These are phyloP conservation scores for Aspergillus spinulosporus DNA, from an alignment of 2,329 filamentous ascomycete genomes.

Conservation along the genomic window DNA sequence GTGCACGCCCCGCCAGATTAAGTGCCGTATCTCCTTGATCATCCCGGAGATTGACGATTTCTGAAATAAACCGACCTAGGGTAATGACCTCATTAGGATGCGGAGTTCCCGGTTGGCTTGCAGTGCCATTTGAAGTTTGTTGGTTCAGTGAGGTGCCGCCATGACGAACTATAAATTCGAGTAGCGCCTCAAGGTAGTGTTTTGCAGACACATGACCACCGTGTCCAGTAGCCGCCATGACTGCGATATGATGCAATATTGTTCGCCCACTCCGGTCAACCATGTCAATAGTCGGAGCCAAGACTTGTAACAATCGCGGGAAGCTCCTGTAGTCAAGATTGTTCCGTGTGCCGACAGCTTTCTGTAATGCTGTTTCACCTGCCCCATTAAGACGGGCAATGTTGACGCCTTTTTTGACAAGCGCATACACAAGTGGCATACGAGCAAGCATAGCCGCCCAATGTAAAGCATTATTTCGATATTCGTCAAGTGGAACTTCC, in stretches of 20 bases:
- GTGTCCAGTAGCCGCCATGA: conserved; percentile 93
- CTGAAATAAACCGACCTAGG: conserved; percentile 89
- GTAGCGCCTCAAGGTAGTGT: conserved; percentile 90
- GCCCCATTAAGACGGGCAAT: conserved; percentile 84
- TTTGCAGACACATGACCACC: conserved; percentile 80
- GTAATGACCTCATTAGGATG: conserved; percentile 67
- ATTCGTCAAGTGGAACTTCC: conserved; percentile 87
- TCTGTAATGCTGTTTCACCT: conserved; percentile 90
- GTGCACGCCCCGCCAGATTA: conserved; percentile 89
- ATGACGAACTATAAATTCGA: conserved; percentile 92
- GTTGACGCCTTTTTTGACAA: conserved; percentile 82
- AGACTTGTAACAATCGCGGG: conserved; percentile 81
- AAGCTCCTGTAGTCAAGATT: conserved; percentile 90
- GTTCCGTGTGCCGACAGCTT: conserved; percentile 89
- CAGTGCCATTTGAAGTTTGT: conserved; percentile 36
- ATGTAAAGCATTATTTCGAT: conserved; percentile 82
- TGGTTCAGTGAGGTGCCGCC: conserved; percentile 64
- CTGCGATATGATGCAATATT: conserved; percentile 91
- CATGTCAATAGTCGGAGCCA: conserved; percentile 87
- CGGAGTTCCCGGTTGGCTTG: conserved; percentile 29
- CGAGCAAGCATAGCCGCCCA: conserved; percentile 94
- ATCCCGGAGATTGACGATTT: conserved; percentile 95
- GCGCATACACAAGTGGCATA: conserved; percentile 74
- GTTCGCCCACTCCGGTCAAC: conserved; percentile 86
- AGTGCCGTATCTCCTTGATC: conserved; percentile 92